Evolutionary conservation across 768 basidiomycete genomes (phyloP).

Genomic region (Rhodotorula kratochvilovae): DNA sequence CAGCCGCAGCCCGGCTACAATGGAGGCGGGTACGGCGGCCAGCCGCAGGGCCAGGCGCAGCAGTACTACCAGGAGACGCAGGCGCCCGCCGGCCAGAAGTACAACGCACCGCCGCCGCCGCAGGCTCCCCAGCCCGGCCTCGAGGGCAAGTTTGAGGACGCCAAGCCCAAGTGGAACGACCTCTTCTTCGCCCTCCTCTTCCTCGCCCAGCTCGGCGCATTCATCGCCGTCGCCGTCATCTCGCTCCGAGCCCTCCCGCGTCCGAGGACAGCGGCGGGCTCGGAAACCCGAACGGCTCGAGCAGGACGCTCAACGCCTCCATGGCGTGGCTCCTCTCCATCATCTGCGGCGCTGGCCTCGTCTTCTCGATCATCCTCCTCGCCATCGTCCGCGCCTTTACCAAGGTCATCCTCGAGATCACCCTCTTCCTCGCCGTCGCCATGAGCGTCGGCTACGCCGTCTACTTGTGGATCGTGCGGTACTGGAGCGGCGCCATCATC

Average conservation of each 20-base stretch:
- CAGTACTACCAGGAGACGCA: conserved; percentile 2
- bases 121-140: conserved; percentile 8
- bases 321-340: conserved; percentile 31
- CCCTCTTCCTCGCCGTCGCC: conserved; percentile 15
- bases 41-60: neutral
- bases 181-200: conserved; percentile 40
- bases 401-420: conserved; percentile 41
- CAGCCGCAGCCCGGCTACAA: neutral
- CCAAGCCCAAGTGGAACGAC: conserved; percentile 43
- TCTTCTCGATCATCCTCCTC: conserved; percentile 36
- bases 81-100: conserved; percentile 1
- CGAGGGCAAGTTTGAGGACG: conserved; percentile 29
- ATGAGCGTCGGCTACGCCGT: conserved; percentile 33
- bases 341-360: conserved; percentile 39
- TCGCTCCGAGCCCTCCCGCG: conserved; percentile 30
- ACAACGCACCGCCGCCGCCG: conserved; percentile 4
- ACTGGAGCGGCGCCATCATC: conserved; percentile 43
- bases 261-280: conserved; percentile 10
- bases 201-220: conserved; percentile 41
- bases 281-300: conserved; percentile 6
- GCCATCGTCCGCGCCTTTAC: conserved; percentile 40
- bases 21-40: neutral
- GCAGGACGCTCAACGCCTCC: conserved; percentile 29
- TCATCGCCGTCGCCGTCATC: conserved; percentile 42
- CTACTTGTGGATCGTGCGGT: conserved; percentile 35